phyloP scores from a whole-genome alignment of 2,329 filamentous ascomycete species.

The Chalaropsis thielavioides region DNA sequence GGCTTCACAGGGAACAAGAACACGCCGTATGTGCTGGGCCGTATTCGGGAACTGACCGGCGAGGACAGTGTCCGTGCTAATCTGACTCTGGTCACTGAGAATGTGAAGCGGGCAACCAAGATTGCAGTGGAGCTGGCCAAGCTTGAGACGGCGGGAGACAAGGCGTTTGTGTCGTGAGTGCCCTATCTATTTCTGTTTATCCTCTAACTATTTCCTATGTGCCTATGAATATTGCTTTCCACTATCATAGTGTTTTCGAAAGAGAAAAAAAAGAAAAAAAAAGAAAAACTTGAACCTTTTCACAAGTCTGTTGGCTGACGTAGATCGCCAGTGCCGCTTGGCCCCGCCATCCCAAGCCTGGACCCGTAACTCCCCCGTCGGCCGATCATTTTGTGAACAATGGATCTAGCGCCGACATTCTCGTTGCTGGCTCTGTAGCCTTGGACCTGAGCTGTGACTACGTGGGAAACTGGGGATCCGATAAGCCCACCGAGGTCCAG shows the following conservation, averaged over 20 bases:
- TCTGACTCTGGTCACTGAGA: conserved; percentile 41
- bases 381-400: conserved; percentile 19
- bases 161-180: conserved; percentile 11
- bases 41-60: conserved; percentile 65
- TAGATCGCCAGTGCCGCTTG: background rate
- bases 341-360: conserved; percentile 6
- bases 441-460: conserved; percentile 81
- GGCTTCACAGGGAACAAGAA: conserved; percentile 61
- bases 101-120: conserved; percentile 40
- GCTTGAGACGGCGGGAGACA: conserved; percentile 13
- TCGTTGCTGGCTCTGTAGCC: conserved; percentile 82
- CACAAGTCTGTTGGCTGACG: background rate
- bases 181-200: background rate
- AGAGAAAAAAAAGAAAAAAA: background rate
- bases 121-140: conserved; percentile 38
- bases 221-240: background rate
- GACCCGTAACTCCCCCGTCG: conserved; percentile 18
- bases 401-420: conserved; percentile 40
- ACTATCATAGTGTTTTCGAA: background rate
- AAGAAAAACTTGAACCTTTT: background rate
- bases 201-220: background rate
- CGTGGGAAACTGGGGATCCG: conserved; percentile 18
- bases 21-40: conserved; percentile 67
- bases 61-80: conserved; percentile 62
- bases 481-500: conserved; percentile 23